Evolutionary conservation across 2,329 filamentous ascomycete genomes (phyloP).

Genomic region (Clarireedia paspali): DNA sequence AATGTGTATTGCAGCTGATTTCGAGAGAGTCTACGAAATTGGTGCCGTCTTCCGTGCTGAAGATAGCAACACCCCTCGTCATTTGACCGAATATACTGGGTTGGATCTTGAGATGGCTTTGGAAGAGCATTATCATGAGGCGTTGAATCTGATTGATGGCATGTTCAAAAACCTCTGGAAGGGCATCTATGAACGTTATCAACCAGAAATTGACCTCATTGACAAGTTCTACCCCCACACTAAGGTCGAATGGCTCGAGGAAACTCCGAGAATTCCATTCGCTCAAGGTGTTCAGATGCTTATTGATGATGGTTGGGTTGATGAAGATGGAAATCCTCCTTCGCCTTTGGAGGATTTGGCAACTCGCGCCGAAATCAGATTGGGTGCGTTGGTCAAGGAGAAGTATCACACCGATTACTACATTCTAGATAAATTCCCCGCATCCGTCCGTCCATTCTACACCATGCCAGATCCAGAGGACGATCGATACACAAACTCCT

Average conservation of each 20-base stretch:
- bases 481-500: slow-evolving; percentile 74
- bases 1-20: slow-evolving; percentile 84
- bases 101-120: slow-evolving; percentile 91
- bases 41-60: slow-evolving; percentile 89
- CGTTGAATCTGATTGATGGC: slow-evolving; percentile 68
- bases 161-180: slow-evolving; percentile 75
- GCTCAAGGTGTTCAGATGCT: slow-evolving; percentile 72
- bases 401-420: slow-evolving; percentile 89
- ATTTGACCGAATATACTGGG: slow-evolving; percentile 90
- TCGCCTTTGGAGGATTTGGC: slow-evolving; percentile 72
- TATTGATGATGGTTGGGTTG: slow-evolving; percentile 66
- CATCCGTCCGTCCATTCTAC: slow-evolving; percentile 80
- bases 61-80: slow-evolving; percentile 91
- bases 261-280: slow-evolving; percentile 78
- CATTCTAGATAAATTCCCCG: slow-evolving; percentile 87
- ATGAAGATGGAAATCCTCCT: slow-evolving; percentile 66
- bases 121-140: slow-evolving; percentile 82
- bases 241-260: slow-evolving; percentile 77
- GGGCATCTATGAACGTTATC: slow-evolving; percentile 60
- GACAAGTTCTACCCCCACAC: slow-evolving; percentile 81
- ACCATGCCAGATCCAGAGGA: slow-evolving; percentile 76
- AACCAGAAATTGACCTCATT: slow-evolving; percentile 68
- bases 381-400: slow-evolving; percentile 77
- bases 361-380: slow-evolving; percentile 78
- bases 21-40: slow-evolving; percentile 82